phyloP scores from a whole-genome alignment of 371 early-diverging fungal species.

The Saksenaea vasiformis region DNA sequence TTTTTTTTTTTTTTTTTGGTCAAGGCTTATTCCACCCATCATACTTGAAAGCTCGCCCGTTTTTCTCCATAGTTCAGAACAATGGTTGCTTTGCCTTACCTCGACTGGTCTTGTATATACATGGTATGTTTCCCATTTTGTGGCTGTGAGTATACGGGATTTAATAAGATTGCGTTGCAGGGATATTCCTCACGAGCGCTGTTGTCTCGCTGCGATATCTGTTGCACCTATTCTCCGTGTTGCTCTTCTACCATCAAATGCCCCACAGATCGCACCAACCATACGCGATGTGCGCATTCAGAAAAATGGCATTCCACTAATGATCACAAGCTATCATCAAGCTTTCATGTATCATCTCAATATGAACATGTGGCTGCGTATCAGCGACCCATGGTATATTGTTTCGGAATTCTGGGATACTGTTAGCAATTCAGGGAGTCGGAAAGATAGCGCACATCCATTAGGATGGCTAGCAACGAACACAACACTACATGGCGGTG shows the following conservation, averaged over 20 bases:
- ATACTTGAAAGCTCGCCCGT: conserved; percentile 68
- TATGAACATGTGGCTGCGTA: conserved; percentile 76
- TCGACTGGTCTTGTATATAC: conserved; percentile 63
- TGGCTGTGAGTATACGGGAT: neutral
- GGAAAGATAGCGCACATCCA: conserved; percentile 21
- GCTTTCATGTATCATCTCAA: conserved; percentile 71
- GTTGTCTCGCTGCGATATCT: conserved; percentile 53
- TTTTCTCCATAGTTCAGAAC: conserved; percentile 54
- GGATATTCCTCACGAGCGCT: conserved; percentile 55
- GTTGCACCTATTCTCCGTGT: conserved; percentile 61
- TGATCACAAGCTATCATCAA: conserved; percentile 72
- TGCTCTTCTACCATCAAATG: conserved; percentile 37
- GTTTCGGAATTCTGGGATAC: conserved; percentile 61
- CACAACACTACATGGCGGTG: conserved; percentile 10
- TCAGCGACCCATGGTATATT: conserved; percentile 66
- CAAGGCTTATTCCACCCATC: conserved; percentile 68
- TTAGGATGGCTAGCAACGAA: conserved; percentile 39
- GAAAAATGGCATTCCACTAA: conserved; percentile 68
- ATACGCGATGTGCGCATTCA: conserved; percentile 65
- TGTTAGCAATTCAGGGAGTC: conserved; percentile 8
- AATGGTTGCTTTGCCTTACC: conserved; percentile 68
- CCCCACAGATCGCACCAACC: conserved; percentile 41
- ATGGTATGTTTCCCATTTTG: conserved; percentile 48
- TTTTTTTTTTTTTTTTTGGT: neutral
- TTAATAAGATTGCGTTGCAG: conserved; percentile 18